phyloP scores from a whole-genome alignment of 192 early-diverging fungal species.

The Allomyces javanicus region DNA sequence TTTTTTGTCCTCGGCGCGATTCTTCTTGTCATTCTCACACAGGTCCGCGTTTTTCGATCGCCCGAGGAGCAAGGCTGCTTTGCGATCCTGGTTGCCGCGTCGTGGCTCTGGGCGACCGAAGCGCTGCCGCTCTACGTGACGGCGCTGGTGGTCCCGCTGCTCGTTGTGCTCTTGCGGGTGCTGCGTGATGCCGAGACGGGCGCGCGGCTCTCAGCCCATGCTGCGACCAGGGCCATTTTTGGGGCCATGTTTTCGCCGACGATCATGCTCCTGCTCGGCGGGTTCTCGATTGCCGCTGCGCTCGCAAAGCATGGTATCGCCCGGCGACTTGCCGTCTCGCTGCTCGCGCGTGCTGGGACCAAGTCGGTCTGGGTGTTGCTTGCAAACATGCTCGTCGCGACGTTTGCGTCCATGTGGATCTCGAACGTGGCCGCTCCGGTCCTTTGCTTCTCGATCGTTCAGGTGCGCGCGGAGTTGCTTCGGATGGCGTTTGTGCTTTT shows the following conservation, averaged over 20 bases:
- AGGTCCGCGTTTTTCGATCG: conserved; percentile 38
- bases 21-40: conserved; percentile 27
- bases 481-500: neutral
- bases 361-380: conserved; percentile 64
- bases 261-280: conserved; percentile 87
- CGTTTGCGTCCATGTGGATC: conserved; percentile 97
- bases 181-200: conserved; percentile 31
- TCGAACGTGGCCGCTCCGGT: conserved; percentile 92
- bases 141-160: conserved; percentile 66
- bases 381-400: conserved; percentile 85
- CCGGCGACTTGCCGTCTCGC: conserved; percentile 64
- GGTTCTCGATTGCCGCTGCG: conserved; percentile 83
- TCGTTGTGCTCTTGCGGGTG: conserved; percentile 67
- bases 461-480: conserved; percentile 17
- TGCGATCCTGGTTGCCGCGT: conserved; percentile 76
- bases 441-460: conserved; percentile 81
- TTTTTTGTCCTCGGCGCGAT: too few relatives aligned
- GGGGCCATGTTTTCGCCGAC: conserved; percentile 87
- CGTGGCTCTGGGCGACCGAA: conserved; percentile 84
- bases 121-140: conserved; percentile 84
- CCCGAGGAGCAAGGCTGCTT: conserved; percentile 74
- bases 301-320: conserved; percentile 92
- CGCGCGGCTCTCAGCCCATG: conserved; percentile 32
- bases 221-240: conserved; percentile 69
- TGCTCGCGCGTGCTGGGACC: conserved; percentile 75